Conservation (phyloP, 1,284 basidiomycete species). For the Tetrapyrgos nigripes region DNA sequence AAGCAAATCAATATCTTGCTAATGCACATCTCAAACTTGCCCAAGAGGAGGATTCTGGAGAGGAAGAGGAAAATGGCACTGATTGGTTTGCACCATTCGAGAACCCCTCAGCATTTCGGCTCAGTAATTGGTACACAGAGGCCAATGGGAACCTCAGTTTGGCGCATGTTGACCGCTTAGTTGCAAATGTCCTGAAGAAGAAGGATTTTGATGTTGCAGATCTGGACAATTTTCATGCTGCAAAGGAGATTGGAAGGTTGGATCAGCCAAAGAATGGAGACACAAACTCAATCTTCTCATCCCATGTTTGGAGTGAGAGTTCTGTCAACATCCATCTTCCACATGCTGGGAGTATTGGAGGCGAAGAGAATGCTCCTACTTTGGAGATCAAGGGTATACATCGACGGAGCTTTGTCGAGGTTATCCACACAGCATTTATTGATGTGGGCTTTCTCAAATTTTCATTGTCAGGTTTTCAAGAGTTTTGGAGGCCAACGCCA, state of each 20-base stretch:
- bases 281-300: not conserved
- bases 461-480: not conserved
- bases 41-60: too few relatives aligned
- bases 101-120: not conserved
- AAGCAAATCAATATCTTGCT: too few relatives aligned
- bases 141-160: not conserved
- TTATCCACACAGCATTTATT: not conserved
- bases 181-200: constrained; percentile 2
- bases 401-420: not conserved
- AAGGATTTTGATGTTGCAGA: constrained; percentile 3
- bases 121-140: constrained; percentile 5
- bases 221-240: constrained; percentile 2
- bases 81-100: not conserved
- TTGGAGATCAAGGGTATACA: not conserved
- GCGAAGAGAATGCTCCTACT: not conserved
- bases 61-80: too few relatives aligned
- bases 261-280: not conserved
- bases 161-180: constrained; percentile 1
- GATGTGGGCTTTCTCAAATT: not conserved
- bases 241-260: not conserved
- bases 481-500: not conserved
- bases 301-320: constrained; percentile 2
- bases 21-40: too few relatives aligned
- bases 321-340: not conserved
- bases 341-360: not conserved